These are phyloP conservation scores for Aspergillus leporis DNA, from an alignment of 495 filamentous ascomycete species.

Conservation along the genomic window DNA sequence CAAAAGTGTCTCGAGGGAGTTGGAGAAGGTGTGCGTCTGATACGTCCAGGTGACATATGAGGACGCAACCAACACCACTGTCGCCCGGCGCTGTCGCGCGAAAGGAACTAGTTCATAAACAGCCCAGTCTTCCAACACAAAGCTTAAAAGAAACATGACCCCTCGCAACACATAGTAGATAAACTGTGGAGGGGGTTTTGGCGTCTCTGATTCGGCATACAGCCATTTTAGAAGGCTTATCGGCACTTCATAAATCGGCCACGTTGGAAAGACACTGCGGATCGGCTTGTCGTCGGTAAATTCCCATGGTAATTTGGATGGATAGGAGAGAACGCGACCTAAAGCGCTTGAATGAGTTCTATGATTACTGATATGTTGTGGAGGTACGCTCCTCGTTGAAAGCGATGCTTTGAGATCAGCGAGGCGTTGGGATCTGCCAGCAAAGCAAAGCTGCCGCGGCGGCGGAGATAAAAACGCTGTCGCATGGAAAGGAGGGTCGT, in stretches of 20 bases:
- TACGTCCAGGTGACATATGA: constrained; percentile 99
- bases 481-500: neutral
- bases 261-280: constrained; percentile 94
- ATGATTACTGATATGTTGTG: neutral
- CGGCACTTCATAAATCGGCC: constrained; percentile 87
- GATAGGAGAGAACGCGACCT: constrained; percentile 90
- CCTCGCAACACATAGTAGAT: constrained; percentile 86
- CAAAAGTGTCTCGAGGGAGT: constrained; percentile 89
- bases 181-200: constrained; percentile 62
- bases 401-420: neutral
- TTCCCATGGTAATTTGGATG: constrained; percentile 87
- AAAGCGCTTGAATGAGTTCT: neutral
- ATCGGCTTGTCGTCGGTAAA: constrained; percentile 84
- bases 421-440: constrained; percentile 11
- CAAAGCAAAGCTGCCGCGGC: neutral
- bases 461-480: neutral
- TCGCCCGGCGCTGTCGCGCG: constrained; percentile 67
- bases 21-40: constrained; percentile 98
- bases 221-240: constrained; percentile 90
- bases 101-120: constrained; percentile 84
- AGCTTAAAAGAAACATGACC: constrained; percentile 90
- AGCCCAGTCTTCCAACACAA: constrained; percentile 97
- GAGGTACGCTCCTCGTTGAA: neutral
- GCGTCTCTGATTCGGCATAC: constrained; percentile 61
- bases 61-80: constrained; percentile 81